Evolutionary conservation across 306 rosid genomes (phyloP).

Genomic region (Quercus mongolica): DNA sequence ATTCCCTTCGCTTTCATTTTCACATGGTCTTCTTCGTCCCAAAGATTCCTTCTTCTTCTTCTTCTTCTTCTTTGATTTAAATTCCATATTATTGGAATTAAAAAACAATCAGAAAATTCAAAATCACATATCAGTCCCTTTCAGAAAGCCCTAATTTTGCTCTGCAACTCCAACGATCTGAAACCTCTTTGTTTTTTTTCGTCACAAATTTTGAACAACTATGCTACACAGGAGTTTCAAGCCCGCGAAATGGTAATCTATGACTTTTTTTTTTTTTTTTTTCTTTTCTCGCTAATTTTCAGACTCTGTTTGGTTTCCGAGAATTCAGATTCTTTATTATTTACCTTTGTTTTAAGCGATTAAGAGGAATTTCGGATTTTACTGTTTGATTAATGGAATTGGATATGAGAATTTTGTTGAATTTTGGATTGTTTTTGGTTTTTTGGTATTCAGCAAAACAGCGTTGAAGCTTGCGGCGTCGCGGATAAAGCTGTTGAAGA

Average conservation of each 20-base stretch:
- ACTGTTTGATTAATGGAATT: constrained; percentile 17
- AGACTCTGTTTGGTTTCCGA: neutral
- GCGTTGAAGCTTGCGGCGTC: constrained; percentile 80
- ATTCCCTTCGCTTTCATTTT: neutral
- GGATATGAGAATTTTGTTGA: neutral
- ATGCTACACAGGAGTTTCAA: constrained; percentile 54
- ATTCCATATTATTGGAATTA: neutral
- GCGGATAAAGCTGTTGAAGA: constrained; percentile 79
- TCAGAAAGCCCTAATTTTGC: neutral
- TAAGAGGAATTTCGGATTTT: neutral
- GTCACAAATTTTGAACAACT: neutral
- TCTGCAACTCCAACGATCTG: constrained; percentile 10
- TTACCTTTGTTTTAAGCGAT: neutral
- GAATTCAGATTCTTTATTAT: neutral
- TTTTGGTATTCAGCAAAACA: constrained; percentile 68
- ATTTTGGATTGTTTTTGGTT: constrained; percentile 8
- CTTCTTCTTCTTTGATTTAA: neutral
- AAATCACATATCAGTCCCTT: neutral
- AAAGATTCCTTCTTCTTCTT: neutral
- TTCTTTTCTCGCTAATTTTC: neutral
- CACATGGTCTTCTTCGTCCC: neutral
- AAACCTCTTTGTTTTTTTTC: neutral
- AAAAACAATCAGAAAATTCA: neutral
- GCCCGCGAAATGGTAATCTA: constrained; percentile 49
- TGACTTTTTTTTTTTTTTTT: neutral